phyloP scores from a whole-genome alignment of 257 asterid genomes.

The Cinchona pubescens region DNA sequence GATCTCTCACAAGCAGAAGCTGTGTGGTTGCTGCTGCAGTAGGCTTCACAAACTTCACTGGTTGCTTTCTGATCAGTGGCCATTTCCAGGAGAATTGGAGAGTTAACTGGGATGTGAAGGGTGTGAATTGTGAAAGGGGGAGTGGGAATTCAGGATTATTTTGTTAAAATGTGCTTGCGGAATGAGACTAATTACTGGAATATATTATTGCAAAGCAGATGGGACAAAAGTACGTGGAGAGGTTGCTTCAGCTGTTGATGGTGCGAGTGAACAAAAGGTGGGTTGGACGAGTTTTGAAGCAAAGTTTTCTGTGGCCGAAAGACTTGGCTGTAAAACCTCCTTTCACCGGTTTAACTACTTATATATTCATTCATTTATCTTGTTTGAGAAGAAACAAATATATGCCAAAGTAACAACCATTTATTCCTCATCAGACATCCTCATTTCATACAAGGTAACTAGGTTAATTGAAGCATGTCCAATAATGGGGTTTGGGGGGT shows the following conservation, averaged over 20 bases:
- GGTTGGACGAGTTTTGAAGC: conserved; percentile 44
- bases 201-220: not conserved
- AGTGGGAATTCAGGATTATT: no score
- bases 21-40: no score
- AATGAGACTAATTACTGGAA: not conserved
- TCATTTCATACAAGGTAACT: no score
- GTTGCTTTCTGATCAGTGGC: conserved; percentile 33
- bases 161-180: not conserved
- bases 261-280: conserved; percentile 31
- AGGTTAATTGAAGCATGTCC: no score
- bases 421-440: no score
- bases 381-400: conserved; percentile 19
- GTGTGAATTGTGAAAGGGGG: no score
- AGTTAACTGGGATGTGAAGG: not conserved
- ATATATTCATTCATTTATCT: conserved; percentile 5
- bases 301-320: conserved; percentile 46
- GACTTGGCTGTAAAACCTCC: conserved; percentile 16
- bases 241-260: conserved; percentile 27
- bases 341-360: not conserved
- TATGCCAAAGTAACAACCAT: not conserved
- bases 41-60: conserved; percentile 22
- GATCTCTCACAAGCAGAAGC: conserved; percentile 19
- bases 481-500: no score
- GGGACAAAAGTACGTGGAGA: conserved; percentile 12
- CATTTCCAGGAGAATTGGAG: conserved; percentile 21